Evolutionary conservation across 2,329 filamentous ascomycete genomes (phyloP).

Genomic region (Trichocomaceae sp.): DNA sequence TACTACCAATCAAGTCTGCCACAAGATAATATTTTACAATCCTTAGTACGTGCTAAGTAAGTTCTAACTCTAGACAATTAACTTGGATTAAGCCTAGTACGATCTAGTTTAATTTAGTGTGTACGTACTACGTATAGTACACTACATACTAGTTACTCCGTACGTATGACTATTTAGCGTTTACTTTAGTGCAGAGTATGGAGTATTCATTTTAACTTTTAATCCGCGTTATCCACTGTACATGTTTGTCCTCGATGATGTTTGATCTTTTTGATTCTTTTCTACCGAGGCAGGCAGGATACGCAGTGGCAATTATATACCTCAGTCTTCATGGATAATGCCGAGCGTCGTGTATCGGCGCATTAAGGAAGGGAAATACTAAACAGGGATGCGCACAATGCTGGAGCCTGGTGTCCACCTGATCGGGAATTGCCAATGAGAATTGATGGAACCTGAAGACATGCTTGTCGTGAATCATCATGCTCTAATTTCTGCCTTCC

Average conservation of each 20-base stretch:
- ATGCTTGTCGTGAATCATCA: neutral
- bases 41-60: no score
- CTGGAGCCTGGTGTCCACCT: neutral
- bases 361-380: neutral
- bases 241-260: no score
- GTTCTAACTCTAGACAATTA: no score
- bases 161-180: neutral
- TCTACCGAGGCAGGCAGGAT: neutral
- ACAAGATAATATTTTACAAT: no score
- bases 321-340: neutral
- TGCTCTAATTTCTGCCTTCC: neutral
- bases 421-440: neutral
- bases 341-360: neutral
- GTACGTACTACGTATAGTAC: no score
- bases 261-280: no score
- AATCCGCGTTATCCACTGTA: no score
- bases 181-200: no score
- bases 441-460: neutral
- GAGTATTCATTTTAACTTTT: no score
- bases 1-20: no score
- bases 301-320: neutral
- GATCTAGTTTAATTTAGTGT: neutral
- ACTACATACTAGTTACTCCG: no score
- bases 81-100: neutral
- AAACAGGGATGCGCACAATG: neutral